Percentiles rank a stretch among this genome's conserved stretches.
Conservation (phyloP, 1,284 basidiomycete species). For the Pseudozyma sp. region DNA sequence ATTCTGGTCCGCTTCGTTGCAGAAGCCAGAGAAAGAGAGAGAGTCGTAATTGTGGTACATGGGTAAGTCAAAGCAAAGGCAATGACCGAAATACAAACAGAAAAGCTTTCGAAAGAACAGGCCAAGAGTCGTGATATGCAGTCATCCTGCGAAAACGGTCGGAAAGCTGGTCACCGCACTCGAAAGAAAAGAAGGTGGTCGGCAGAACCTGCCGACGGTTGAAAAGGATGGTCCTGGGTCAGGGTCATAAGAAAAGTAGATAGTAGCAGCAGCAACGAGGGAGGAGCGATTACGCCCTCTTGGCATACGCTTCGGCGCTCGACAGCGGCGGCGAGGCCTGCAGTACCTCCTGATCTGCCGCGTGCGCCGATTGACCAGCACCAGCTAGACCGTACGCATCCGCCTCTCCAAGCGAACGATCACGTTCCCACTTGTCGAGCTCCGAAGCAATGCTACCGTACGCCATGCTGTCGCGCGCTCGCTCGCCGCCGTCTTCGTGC, state of each 20-base stretch:
- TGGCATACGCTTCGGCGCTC: conserved; percentile 40
- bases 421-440: conserved; percentile 63
- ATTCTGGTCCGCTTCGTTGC: not conserved
- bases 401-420: conserved; percentile 24
- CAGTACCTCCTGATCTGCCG: not conserved
- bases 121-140: too few species aligned
- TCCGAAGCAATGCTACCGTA: conserved; percentile 60
- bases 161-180: too few species aligned
- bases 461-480: conserved; percentile 41
- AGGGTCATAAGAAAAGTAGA: too few species aligned
- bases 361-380: not conserved
- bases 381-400: conserved; percentile 16
- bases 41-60: not conserved
- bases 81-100: too few species aligned
- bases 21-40: not conserved
- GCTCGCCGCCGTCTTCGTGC: conserved; percentile 41
- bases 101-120: too few species aligned
- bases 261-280: conserved; percentile 2
- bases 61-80: too few species aligned
- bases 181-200: too few species aligned
- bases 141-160: too few species aligned
- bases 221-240: too few species aligned
- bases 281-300: conserved; percentile 8
- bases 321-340: conserved; percentile 22
- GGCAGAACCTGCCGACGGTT: too few species aligned